These are phyloP conservation scores for Sparassis latifolia DNA, from an alignment of 1,284 basidiomycete genomes.

Conservation along the genomic window DNA sequence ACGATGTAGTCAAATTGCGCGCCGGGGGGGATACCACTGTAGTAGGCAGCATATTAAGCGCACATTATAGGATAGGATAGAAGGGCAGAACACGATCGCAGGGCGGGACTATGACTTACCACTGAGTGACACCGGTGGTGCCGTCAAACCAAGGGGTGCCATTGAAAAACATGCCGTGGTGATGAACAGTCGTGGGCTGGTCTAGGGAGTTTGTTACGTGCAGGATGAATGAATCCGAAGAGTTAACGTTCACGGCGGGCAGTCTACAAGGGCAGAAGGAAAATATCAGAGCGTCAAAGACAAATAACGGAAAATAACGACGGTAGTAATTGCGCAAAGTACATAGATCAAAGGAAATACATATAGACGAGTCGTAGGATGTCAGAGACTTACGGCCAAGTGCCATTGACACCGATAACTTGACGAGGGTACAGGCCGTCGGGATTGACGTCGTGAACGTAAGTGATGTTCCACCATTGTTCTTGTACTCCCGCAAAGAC, in stretches of 20 bases:
- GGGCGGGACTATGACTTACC: slow-evolving; percentile 34
- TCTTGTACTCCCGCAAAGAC: slow-evolving; percentile 56
- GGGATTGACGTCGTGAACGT: slow-evolving; percentile 66
- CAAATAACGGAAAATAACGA: too few relatives aligned
- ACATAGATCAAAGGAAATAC: neutral
- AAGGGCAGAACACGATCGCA: too few relatives aligned
- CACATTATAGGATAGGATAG: too few relatives aligned
- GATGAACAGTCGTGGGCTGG: slow-evolving; percentile 61
- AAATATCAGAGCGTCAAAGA: neutral
- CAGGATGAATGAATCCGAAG: slow-evolving; percentile 67
- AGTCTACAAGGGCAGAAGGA: slow-evolving; percentile 40
- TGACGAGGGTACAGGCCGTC: slow-evolving; percentile 68
- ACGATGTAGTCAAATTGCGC: slow-evolving; percentile 73
- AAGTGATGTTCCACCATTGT: slow-evolving; percentile 79
- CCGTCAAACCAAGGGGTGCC: slow-evolving; percentile 84
- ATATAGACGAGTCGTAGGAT: neutral
- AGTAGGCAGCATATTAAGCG: neutral
- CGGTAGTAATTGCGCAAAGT: neutral
- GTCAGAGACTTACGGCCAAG: slow-evolving; percentile 74
- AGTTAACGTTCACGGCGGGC: slow-evolving; percentile 70
- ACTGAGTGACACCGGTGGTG: slow-evolving; percentile 78
- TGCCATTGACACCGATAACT: slow-evolving; percentile 82
- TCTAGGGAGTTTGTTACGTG: slow-evolving; percentile 75
- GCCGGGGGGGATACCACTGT: slow-evolving; percentile 78
- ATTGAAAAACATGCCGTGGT: slow-evolving; percentile 95